These are phyloP conservation scores for Penicillium fimorum DNA, from an alignment of 495 filamentous ascomycete species.

Conservation along the genomic window DNA sequence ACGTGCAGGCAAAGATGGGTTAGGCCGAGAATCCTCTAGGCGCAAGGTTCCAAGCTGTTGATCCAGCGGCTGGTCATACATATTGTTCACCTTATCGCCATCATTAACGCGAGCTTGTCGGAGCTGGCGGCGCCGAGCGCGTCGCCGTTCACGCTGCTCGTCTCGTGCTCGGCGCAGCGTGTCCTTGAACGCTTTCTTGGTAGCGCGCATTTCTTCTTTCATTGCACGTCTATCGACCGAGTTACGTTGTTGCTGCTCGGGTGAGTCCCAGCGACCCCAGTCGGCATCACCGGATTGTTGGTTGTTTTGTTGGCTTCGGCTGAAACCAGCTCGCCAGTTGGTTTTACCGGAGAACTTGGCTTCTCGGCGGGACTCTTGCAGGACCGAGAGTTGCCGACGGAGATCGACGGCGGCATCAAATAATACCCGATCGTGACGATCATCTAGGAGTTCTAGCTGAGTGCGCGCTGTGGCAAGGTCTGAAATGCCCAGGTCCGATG, in stretches of 20 bases:
- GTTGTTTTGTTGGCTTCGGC: slow-evolving; percentile 16
- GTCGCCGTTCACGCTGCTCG: slow-evolving; percentile 37
- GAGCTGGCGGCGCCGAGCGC: slow-evolving; percentile 19
- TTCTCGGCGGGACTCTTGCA: slow-evolving; percentile 42
- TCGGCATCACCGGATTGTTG: slow-evolving; percentile 15
- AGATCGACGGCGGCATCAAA: slow-evolving; percentile 43
- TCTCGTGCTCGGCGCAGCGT: slow-evolving; percentile 39
- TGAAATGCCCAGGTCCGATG: slow-evolving; percentile 41
- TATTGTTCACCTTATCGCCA: slow-evolving; percentile 9
- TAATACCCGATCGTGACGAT: slow-evolving; percentile 41
- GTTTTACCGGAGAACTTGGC: slow-evolving; percentile 24
- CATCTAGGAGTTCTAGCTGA: slow-evolving; percentile 40
- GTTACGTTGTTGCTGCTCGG: slow-evolving; percentile 36
- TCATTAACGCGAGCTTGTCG: slow-evolving; percentile 3
- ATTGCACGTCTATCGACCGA: slow-evolving; percentile 32
- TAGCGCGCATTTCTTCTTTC: slow-evolving; percentile 42
- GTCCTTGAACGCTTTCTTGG: slow-evolving; percentile 42
- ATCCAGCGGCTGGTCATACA: slow-evolving; percentile 9
- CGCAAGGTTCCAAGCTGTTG: slow-evolving; percentile 21
- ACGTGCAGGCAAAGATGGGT: neutral
- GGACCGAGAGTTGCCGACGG: slow-evolving; percentile 35
- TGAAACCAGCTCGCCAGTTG: slow-evolving; percentile 28
- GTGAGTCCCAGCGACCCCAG: slow-evolving; percentile 45
- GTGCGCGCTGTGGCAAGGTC: slow-evolving; percentile 43
- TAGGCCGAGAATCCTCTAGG: slow-evolving; percentile 13